Base-by-base conservation (phyloP, 169 alveolate species). In the Pseudocohnilembus persalinus region DNA sequence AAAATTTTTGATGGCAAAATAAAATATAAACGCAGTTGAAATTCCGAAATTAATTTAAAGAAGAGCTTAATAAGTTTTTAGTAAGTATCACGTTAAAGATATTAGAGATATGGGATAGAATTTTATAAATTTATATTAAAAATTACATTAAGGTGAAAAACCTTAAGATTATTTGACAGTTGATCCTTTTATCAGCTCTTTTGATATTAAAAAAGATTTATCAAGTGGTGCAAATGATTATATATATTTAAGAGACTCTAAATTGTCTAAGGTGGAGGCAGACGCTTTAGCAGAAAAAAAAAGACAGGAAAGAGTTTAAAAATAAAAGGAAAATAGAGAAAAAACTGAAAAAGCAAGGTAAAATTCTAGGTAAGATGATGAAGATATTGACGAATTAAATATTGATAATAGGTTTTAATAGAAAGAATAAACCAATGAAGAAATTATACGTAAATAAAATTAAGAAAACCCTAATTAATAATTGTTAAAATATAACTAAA, bases 61-160 rank as follows among this genome's bases (percentile, higher is more conserved):
- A 75, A 82, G 91, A 75, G 93, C 88, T 29, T 76, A 88, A n/a
- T 87, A 90, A 75, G 89, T 93, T 25, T 93, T 93, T 64, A 79
- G 91, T 33, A 93, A 93, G 81, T 91, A 88, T 79, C 33, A 76
- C 26, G 80, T 76, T 26, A 30, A 49, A 29, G 95, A 93, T 15
- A 35, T 93, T 16, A 75, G 93, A 75, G 86, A 81, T 33, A 89
- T 93, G 93, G 78, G 88, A n/a, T 35, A 80, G 0, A 77, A 81
- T 32, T 83, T 90, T 65, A 89, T 88, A 88, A 77, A 88, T 49
- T 80, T 80, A 75, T 84, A 93, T 81, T 77, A 87, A 29, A 83
- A 90, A 76, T 35, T 90, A 27, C 91, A 90, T 88, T 88, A 90
- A 1, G 30, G 83, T 25, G 96, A 93, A 74, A 93, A 90, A 75